Evolutionary conservation across 2,329 filamentous ascomycete genomes (phyloP).

Genomic region (Alternaria ethzedia): DNA sequence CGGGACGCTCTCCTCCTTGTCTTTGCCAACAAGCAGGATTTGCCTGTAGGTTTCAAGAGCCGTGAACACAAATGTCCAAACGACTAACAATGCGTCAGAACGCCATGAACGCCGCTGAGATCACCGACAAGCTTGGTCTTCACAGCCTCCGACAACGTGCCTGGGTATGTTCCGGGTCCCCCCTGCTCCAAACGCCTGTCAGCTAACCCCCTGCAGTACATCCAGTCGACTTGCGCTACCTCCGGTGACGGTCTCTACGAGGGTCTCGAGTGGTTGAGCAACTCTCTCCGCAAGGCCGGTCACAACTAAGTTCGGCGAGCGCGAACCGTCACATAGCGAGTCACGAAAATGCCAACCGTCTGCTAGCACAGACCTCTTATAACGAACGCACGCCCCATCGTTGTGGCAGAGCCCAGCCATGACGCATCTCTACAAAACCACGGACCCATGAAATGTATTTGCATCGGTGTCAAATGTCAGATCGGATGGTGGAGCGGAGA

Average conservation of each 20-base stretch:
- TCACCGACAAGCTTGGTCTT: constrained; percentile 99
- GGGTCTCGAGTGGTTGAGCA: constrained; percentile 76
- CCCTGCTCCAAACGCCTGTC: not conserved
- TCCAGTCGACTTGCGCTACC: constrained; percentile 99
- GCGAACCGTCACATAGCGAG: constrained; percentile 30
- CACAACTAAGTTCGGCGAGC: constrained; percentile 50
- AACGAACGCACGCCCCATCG: constrained; percentile 32
- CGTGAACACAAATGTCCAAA: not conserved
- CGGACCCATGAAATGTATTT: constrained; percentile 39
- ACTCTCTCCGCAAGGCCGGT: constrained; percentile 61
- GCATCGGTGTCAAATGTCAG: constrained; percentile 42
- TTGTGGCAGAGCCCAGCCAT: constrained; percentile 21
- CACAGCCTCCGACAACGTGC: constrained; percentile 98
- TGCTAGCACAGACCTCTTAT: constrained; percentile 33
- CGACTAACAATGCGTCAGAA: constrained; percentile 65
- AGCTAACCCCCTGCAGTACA: constrained; percentile 68
- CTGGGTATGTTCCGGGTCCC: constrained; percentile 75
- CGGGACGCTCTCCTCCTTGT: constrained; percentile 92
- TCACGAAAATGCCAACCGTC: constrained; percentile 36
- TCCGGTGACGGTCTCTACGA: constrained; percentile 99
- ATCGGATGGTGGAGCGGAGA: constrained; percentile 47
- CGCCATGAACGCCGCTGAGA: constrained; percentile 99
- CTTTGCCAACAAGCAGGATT: constrained; percentile 99
- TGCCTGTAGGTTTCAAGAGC: constrained; percentile 66
- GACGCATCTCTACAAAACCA: constrained; percentile 19